A percentile compares a stretch with the other conserved stretches of the same genome.
Conservation (phyloP, 345 rosid genomes). For the Citrus unshiu region DNA sequence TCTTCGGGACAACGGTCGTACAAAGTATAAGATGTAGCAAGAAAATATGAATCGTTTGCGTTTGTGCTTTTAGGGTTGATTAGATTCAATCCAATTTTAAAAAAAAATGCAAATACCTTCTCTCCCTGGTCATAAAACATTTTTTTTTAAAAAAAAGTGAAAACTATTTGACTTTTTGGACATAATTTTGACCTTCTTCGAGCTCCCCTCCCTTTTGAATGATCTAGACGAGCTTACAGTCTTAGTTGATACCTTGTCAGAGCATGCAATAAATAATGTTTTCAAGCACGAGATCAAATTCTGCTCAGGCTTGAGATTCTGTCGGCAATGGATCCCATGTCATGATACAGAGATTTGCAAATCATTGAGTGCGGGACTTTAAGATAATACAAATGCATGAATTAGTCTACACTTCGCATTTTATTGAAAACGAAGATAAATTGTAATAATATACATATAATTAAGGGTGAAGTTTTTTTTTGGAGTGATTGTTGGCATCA, state of each 20-base stretch:
- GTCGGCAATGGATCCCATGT: neutral
- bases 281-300: neutral
- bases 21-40: neutral
- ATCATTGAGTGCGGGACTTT: too few relatives aligned
- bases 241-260: conserved; percentile 1
- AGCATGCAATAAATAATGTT: neutral
- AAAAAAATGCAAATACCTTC: neutral
- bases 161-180: neutral
- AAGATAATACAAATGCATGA: too few relatives aligned
- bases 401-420: too few relatives aligned
- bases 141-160: neutral
- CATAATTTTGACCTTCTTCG: neutral
- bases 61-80: too few relatives aligned
- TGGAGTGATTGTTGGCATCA: too few relatives aligned
- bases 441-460: too few relatives aligned
- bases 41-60: neutral
- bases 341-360: neutral
- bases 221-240: neutral
- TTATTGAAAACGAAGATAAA: too few relatives aligned
- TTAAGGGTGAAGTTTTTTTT: too few relatives aligned
- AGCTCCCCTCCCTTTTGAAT: neutral
- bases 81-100: neutral
- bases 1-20: neutral
- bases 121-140: neutral
- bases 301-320: neutral